Conservation (phyloP, 2,329 filamentous ascomycete genomes). For the Cladosporium oxysporum region DNA sequence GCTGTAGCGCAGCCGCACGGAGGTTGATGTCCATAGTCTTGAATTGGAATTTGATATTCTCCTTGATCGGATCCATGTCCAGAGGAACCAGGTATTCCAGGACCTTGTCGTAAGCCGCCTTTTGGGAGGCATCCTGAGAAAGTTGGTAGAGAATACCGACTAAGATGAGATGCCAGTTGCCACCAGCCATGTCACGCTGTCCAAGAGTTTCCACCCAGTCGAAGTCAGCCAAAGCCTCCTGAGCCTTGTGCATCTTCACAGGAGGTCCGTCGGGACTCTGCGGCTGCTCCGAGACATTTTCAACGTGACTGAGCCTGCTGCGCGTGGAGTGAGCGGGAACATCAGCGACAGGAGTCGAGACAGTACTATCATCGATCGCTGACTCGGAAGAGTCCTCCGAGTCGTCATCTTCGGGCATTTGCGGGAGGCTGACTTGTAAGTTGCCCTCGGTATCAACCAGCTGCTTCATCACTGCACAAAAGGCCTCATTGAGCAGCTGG, state of each 20-base stretch:
- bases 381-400: constrained; percentile 69
- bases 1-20: constrained; percentile 76
- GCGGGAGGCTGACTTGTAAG: constrained; percentile 75
- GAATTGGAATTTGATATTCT: constrained; percentile 74
- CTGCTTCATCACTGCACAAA: constrained; percentile 87
- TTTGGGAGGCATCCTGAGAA: constrained; percentile 70
- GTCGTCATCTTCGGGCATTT: constrained; percentile 69
- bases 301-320: constrained; percentile 72
- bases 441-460: constrained; percentile 80
- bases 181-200: constrained; percentile 80
- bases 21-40: constrained; percentile 77
- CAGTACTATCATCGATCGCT: constrained; percentile 60
- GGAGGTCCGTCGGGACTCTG: constrained; percentile 36
- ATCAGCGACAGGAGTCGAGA: constrained; percentile 65
- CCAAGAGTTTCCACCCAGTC: constrained; percentile 85
- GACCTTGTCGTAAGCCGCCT: constrained; percentile 74
- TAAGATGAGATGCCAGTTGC: constrained; percentile 89
- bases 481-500: constrained; percentile 84
- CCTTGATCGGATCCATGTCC: constrained; percentile 70
- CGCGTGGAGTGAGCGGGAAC: constrained; percentile 78
- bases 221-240: constrained; percentile 72
- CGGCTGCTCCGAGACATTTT: constrained; percentile 57
- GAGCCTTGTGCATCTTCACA: constrained; percentile 61
- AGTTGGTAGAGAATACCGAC: constrained; percentile 84
- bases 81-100: constrained; percentile 79